Conservation (phyloP, 257 asterid genomes). For the Nicotiana knightiana region DNA sequence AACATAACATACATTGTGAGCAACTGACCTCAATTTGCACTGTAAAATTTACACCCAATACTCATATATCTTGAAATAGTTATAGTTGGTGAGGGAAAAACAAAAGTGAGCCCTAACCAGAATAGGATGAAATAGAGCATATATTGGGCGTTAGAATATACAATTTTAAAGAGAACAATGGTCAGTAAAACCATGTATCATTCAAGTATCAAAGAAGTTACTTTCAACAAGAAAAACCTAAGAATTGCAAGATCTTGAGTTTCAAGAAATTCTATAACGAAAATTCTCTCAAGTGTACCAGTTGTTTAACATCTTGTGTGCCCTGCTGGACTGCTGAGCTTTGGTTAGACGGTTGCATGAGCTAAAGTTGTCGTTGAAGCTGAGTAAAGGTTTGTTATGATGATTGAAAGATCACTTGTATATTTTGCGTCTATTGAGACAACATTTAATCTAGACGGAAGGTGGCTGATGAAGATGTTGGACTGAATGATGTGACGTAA, state of each 20-base stretch:
- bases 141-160: neutral
- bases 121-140: neutral
- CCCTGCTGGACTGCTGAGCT: constrained; percentile 50
- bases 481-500: constrained; percentile 29
- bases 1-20: constrained; percentile 7
- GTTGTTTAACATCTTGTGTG: constrained; percentile 48
- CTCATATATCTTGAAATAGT: neutral
- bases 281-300: constrained; percentile 35
- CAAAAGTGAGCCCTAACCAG: neutral
- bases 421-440: constrained; percentile 81
- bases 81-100: neutral
- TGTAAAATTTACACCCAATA: neutral
- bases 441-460: constrained; percentile 87
- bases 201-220: neutral
- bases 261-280: neutral
- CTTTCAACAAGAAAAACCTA: neutral
- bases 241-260: neutral
- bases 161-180: neutral
- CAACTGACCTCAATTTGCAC: neutral
- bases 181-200: neutral
- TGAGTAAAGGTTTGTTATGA: constrained; percentile 79
- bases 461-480: constrained; percentile 52
- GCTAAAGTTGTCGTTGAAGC: constrained; percentile 87
- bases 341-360: constrained; percentile 65
- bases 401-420: constrained; percentile 87